Evolutionary conservation across 2,329 filamentous ascomycete species (phyloP).

Genomic region (Diplocarpon rosae): DNA sequence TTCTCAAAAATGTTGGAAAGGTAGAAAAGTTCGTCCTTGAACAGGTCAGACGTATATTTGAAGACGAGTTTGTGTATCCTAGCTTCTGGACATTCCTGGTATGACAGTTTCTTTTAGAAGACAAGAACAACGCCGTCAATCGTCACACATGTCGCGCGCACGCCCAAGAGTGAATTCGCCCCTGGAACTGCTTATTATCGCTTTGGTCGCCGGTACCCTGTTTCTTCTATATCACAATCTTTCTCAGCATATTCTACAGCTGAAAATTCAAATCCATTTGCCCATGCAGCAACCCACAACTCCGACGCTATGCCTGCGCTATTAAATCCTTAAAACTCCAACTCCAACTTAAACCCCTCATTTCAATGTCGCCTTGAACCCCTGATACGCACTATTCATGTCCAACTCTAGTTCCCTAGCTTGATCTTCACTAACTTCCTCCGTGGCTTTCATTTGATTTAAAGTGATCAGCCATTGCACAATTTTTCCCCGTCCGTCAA

Average conservation of each 20-base stretch:
- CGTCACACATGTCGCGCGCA: no score
- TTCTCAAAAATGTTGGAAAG: constrained; percentile 96
- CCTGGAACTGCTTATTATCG: no score
- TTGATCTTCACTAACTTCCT: constrained; percentile 80
- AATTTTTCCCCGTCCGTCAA: constrained; percentile 92
- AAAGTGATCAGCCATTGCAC: constrained; percentile 96
- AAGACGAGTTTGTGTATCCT: constrained; percentile 96
- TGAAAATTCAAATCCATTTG: neutral
- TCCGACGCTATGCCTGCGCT: constrained; percentile 14
- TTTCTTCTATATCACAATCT: no score
- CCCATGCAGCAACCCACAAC: constrained; percentile 2
- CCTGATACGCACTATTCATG: constrained; percentile 87
- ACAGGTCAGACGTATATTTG: constrained; percentile 92
- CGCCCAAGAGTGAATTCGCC: no score
- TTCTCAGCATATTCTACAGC: neutral
- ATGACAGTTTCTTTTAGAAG: constrained; percentile 29
- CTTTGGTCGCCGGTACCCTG: no score
- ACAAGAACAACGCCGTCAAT: no score
- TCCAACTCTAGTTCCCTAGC: constrained; percentile 83
- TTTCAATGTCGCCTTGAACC: constrained; percentile 55
- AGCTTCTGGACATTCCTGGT: constrained; percentile 98
- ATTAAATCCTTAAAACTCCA: neutral
- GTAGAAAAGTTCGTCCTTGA: constrained; percentile 96
- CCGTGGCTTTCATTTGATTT: constrained; percentile 95
- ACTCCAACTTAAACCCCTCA: constrained; percentile 8